These are phyloP conservation scores for Penicillium dipodomyicola DNA, from an alignment of 495 filamentous ascomycete genomes.

Conservation along the genomic window DNA sequence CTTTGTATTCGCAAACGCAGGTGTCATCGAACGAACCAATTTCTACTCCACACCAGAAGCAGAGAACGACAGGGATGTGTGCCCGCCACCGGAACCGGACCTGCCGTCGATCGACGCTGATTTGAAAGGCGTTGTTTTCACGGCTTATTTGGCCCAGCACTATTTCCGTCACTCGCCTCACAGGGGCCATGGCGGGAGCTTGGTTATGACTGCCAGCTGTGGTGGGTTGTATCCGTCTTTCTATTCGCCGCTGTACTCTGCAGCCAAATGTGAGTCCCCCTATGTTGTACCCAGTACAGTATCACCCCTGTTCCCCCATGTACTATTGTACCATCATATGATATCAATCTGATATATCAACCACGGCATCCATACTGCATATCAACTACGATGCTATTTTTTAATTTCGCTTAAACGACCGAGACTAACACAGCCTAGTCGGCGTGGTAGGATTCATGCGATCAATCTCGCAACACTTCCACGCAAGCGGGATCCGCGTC, in stretches of 20 bases:
- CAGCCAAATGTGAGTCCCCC: constrained; percentile 18
- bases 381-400: not conserved
- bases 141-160: constrained; percentile 24
- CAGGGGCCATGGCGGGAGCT: constrained; percentile 8
- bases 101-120: constrained; percentile 19
- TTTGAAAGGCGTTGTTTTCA: constrained; percentile 22
- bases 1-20: constrained; percentile 27
- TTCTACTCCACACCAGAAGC: constrained; percentile 18
- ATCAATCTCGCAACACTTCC: constrained; percentile 19
- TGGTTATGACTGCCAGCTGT: constrained; percentile 27
- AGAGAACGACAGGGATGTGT: not conserved
- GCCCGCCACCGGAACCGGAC: constrained; percentile 20
- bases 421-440: constrained; percentile 8
- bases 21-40: constrained; percentile 19
- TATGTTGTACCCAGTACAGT: not conserved
- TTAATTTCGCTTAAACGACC: not conserved
- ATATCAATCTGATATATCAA: not conserved
- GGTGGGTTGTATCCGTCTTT: constrained; percentile 20
- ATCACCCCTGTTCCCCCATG: not conserved
- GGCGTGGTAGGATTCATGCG: constrained; percentile 26
- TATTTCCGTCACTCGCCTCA: constrained; percentile 25
- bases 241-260: constrained; percentile 22
- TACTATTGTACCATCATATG: constrained; percentile 1
- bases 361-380: not conserved
- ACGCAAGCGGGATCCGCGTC: constrained; percentile 17